These are phyloP conservation scores for Suillus decipiens DNA, from an alignment of 768 basidiomycete genomes.

Conservation along the genomic window DNA sequence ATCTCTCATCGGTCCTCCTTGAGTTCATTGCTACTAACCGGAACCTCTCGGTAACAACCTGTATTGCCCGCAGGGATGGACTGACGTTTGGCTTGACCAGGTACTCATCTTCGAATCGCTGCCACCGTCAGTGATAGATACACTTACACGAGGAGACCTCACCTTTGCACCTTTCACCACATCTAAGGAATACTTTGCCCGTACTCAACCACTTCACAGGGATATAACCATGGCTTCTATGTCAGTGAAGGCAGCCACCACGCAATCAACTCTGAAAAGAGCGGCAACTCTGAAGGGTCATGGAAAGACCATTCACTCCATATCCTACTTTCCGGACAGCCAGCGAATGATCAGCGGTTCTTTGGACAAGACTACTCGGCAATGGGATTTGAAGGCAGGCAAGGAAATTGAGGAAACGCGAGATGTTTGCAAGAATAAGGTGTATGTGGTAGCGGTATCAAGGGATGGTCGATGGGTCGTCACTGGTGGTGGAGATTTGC, in stretches of 20 bases:
- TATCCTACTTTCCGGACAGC: background rate
- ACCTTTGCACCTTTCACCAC: background rate
- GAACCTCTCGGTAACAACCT: background rate
- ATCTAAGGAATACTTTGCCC: background rate
- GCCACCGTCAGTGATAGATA: background rate
- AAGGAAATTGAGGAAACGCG: background rate
- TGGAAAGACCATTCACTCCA: background rate
- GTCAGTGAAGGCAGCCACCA: background rate
- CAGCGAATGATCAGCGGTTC: background rate
- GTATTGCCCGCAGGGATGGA: background rate
- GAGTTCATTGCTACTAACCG: background rate
- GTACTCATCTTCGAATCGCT: background rate
- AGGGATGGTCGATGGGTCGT: background rate
- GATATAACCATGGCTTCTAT: background rate
- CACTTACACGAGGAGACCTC: background rate
- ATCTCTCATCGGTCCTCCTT: no score
- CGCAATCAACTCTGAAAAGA: background rate
- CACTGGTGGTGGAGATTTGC: background rate
- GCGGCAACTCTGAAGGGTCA: background rate
- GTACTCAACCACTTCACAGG: background rate
- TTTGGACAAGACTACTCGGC: background rate
- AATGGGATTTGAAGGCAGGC: background rate
- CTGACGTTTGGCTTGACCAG: background rate
- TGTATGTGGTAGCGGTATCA: background rate
- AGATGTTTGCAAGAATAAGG: background rate